These are phyloP conservation scores for Podospora anserina DNA, from an alignment of 495 filamentous ascomycete species.

Conservation along the genomic window DNA sequence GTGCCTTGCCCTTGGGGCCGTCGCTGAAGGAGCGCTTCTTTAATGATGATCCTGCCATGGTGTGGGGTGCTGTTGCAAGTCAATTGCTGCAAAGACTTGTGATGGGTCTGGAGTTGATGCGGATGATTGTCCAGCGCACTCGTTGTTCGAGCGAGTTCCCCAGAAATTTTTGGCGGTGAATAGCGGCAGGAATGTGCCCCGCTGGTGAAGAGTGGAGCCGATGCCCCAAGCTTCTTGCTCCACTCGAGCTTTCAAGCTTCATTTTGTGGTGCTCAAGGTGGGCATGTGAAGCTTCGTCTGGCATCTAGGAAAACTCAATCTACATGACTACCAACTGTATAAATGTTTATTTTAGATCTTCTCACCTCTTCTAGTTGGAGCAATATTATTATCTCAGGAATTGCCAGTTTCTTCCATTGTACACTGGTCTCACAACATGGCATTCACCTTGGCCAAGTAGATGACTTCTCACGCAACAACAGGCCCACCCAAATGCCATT, in stretches of 20 bases:
- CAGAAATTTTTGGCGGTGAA: constrained; percentile 41
- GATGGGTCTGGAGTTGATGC: background rate
- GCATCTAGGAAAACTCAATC: too few relatives aligned
- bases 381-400: too few relatives aligned
- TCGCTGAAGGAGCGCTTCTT: constrained; percentile 44
- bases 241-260: background rate
- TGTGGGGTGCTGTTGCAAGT: constrained; percentile 19
- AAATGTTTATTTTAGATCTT: too few relatives aligned
- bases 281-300: background rate
- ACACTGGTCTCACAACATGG: too few relatives aligned
- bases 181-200: constrained; percentile 19
- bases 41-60: constrained; percentile 30
- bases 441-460: too few relatives aligned
- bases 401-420: too few relatives aligned
- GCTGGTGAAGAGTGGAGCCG: background rate
- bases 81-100: constrained; percentile 8
- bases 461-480: too few relatives aligned
- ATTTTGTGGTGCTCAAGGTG: background rate
- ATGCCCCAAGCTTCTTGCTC: background rate
- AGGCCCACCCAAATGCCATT: too few relatives aligned
- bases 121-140: background rate
- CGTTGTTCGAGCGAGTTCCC: constrained; percentile 10
- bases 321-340: too few relatives aligned
- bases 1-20: constrained; percentile 51
- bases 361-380: too few relatives aligned